Base-by-base conservation (phyloP, 306 rosid genomes). In the Sindora glabra region DNA sequence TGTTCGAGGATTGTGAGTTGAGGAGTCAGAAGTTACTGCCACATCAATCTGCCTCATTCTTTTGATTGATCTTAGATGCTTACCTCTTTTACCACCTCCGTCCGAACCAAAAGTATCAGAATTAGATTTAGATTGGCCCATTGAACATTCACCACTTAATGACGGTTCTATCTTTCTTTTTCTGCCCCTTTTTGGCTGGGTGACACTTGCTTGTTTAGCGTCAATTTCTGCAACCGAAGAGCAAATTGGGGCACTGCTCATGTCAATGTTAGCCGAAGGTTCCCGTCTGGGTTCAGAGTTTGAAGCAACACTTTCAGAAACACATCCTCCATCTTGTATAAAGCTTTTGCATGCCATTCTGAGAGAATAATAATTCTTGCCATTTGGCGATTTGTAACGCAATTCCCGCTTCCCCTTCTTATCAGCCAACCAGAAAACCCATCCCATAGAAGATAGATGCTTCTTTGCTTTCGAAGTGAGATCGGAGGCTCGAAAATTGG, bases 371-470 rank as follows among this genome's bases (percentile, higher is more conserved):
- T 62, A 67, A 6, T 36, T 39, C 49, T 53, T 86, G 5, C 86
- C 89, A 17, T 4, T 50, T 0, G 95, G 87, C 5, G 82, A 71
- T 15, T 47, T 46, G 48, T 83, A 89, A 17, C 97, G 86, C 32
- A 89, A 3, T 67, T 86, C 89, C 8, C 34, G 55, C 23, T 6
- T 73, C 0, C 12, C 15, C 5, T 66, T 46, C 77, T 79, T 77
- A 24, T 37, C 11, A 3, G 9, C 37, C 5, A 56, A 52, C 78
- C 73, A 79, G 25, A 86, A 46, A 3, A 7, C 46, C 95, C 95
- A 89, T 2, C 97, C 92, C 65, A 56, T 10, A 2, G 48, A 48
- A n/a, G 50, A 19, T 15, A 81, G 80, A 47, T 89, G 97, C 10
- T 63, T 68, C 70, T 65, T 80, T 2, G 89, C 92, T 30, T 68